Conservation (phyloP, 805 yeast species). For the Pichia ethanolica region DNA sequence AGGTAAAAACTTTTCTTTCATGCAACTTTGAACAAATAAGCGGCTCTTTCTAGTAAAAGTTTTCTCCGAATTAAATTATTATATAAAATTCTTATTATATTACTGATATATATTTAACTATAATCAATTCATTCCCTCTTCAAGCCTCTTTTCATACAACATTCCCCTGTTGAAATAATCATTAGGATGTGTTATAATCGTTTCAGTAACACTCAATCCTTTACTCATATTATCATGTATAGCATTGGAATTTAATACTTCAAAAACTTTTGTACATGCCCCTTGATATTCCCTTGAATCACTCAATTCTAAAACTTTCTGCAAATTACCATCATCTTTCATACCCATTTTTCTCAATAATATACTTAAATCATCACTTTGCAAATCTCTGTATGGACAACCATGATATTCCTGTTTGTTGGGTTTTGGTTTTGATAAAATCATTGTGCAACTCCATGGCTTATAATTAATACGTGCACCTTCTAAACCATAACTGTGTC, state of each 20-base stretch:
- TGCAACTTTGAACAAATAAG: no score
- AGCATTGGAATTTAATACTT: slow-evolving; percentile 49
- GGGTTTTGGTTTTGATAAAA: slow-evolving; percentile 66
- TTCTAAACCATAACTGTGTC: slow-evolving; percentile 87
- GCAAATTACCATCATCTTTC: slow-evolving; percentile 40
- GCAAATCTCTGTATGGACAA: slow-evolving; percentile 81
- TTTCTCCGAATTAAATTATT: no score
- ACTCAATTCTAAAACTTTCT: slow-evolving; percentile 61
- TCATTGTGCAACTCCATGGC: slow-evolving; percentile 80
- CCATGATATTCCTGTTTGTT: slow-evolving; percentile 71
- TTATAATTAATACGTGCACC: slow-evolving; percentile 81
- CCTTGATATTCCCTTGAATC: slow-evolving; percentile 65
- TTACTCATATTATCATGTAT: slow-evolving; percentile 29
- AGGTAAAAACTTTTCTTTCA: no score
- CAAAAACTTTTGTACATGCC: slow-evolving; percentile 89
- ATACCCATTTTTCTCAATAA: slow-evolving; percentile 61
- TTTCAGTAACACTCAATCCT: slow-evolving; percentile 42
- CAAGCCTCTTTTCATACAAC: slow-evolving; percentile 37
- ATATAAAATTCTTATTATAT: no score
- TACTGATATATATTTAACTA: no score
- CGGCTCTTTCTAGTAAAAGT: no score
- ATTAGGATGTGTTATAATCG: slow-evolving; percentile 78
- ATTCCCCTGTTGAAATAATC: slow-evolving; percentile 75
- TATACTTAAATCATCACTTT: slow-evolving; percentile 50
- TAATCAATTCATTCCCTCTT: neutral